Conservation (phyloP, 2,329 filamentous ascomycete genomes). For the Fusarium compactum region DNA sequence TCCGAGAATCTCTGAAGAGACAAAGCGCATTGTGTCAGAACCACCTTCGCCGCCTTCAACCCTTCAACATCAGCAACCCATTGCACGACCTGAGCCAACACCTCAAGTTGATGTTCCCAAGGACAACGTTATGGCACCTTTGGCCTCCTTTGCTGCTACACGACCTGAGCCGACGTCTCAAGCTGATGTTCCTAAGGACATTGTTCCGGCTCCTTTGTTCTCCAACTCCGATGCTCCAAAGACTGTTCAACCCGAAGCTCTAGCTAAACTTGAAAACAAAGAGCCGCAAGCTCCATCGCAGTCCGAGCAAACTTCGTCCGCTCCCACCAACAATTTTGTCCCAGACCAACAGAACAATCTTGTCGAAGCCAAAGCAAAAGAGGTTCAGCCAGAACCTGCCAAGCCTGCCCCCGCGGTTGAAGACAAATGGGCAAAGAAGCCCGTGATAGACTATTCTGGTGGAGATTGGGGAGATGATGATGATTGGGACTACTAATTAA, state of each 20-base stretch:
- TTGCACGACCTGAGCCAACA: not conserved
- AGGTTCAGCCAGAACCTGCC: not conserved
- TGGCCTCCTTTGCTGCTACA: not conserved
- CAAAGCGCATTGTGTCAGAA: conserved; percentile 2
- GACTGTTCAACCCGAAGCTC: conserved; percentile 7
- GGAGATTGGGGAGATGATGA: conserved; percentile 47
- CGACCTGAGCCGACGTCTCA: conserved; percentile 3
- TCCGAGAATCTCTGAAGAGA: conserved; percentile 22
- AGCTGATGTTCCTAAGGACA: not conserved
- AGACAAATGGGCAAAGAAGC: conserved; percentile 46
- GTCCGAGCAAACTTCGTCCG: conserved; percentile 4
- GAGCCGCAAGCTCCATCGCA: conserved; percentile 11
- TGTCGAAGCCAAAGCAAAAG: not conserved
- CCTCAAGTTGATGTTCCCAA: not conserved
- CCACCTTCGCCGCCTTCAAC: not conserved
- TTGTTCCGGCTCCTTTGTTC: conserved; percentile 21
- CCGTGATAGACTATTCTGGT: conserved; percentile 43
- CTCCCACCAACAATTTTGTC: not conserved
- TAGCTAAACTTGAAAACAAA: conserved; percentile 6
- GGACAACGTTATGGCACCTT: not conserved
- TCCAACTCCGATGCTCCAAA: conserved; percentile 8
- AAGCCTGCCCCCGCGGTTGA: conserved; percentile 12
- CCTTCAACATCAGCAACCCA: conserved; percentile 15
- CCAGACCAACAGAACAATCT: conserved; percentile 12
- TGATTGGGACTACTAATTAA: conserved; percentile 46